Percentiles rank a stretch among this genome's conserved stretches.
phyloP scores from a whole-genome alignment of 495 filamentous ascomycete genomes.

The Lepraria neglecta region DNA sequence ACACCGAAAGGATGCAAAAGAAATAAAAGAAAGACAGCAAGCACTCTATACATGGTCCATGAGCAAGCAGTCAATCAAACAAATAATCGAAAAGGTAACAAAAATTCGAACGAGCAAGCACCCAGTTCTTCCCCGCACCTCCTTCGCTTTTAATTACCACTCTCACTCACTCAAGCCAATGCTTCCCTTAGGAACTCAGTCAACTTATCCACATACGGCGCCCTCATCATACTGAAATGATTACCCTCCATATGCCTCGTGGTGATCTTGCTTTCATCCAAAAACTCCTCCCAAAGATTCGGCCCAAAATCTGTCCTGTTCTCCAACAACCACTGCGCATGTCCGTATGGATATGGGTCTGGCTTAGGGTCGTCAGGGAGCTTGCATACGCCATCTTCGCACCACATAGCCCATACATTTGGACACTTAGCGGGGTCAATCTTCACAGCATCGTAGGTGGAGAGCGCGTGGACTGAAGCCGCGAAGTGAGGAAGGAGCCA shows the following conservation, averaged over 20 bases:
- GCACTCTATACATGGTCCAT: too few relatives aligned
- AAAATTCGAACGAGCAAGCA: too few relatives aligned
- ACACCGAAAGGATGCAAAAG: too few relatives aligned
- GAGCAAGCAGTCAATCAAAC: too few relatives aligned
- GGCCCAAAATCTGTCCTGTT: constrained; percentile 72
- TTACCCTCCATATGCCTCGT: constrained; percentile 59
- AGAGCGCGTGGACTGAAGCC: constrained; percentile 66
- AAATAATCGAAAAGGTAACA: too few relatives aligned
- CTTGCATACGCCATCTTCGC: constrained; percentile 72
- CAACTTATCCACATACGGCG: constrained; percentile 37
- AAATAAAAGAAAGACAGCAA: too few relatives aligned
- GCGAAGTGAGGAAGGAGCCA: constrained; percentile 86
- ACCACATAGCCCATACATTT: constrained; percentile 68
- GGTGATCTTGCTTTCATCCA: constrained; percentile 57
- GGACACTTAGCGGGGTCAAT: constrained; percentile 47
- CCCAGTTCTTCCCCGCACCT: background rate
- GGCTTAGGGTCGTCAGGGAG: constrained; percentile 61
- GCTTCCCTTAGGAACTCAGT: constrained; percentile 21
- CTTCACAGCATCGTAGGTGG: constrained; percentile 61
- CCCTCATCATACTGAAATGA: constrained; percentile 69
- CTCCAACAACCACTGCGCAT: constrained; percentile 73
- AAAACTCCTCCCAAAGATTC: constrained; percentile 72
- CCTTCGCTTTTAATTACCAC: background rate
- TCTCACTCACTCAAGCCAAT: constrained; percentile 1
- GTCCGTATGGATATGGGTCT: constrained; percentile 60